phyloP scores from a whole-genome alignment of 345 rosid species.

The Capsella bursapastoris region DNA sequence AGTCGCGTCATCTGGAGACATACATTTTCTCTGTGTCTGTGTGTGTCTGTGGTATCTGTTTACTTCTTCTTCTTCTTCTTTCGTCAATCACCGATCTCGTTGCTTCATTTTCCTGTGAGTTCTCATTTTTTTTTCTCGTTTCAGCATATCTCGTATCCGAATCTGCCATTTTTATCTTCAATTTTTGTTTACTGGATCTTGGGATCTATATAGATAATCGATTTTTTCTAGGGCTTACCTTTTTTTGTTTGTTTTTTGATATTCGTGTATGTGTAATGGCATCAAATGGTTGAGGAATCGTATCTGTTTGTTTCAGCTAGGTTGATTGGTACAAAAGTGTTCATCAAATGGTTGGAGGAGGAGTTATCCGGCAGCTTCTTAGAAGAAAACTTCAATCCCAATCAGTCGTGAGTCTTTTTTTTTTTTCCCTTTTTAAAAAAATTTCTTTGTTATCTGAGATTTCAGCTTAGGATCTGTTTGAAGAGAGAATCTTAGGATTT shows the following conservation, averaged over 20 bases:
- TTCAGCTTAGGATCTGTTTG: conserved; percentile 16
- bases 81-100: conserved; percentile 30
- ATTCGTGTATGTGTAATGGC: neutral
- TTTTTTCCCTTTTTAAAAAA: too few relatives aligned
- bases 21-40: conserved; percentile 22
- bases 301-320: conserved; percentile 19
- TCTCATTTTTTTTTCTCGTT: neutral
- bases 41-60: conserved; percentile 15
- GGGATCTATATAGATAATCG: conserved; percentile 20
- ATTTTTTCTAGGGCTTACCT: conserved; percentile 19
- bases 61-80: neutral
- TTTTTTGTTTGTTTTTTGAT: neutral
- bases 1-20: conserved; percentile 7
- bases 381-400: conserved; percentile 72
- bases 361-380: conserved; percentile 78
- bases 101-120: conserved; percentile 29
- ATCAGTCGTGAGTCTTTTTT: conserved; percentile 53
- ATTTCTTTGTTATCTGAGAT: neutral
- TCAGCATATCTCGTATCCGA: neutral
- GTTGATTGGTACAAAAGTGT: conserved; percentile 34
- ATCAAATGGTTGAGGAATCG: neutral
- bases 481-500: neutral
- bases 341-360: conserved; percentile 84
- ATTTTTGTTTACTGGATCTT: conserved; percentile 2
- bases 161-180: neutral